Evolutionary conservation across 2,329 filamentous ascomycete genomes (phyloP).

Genomic region (Coleophoma cylindrospora): DNA sequence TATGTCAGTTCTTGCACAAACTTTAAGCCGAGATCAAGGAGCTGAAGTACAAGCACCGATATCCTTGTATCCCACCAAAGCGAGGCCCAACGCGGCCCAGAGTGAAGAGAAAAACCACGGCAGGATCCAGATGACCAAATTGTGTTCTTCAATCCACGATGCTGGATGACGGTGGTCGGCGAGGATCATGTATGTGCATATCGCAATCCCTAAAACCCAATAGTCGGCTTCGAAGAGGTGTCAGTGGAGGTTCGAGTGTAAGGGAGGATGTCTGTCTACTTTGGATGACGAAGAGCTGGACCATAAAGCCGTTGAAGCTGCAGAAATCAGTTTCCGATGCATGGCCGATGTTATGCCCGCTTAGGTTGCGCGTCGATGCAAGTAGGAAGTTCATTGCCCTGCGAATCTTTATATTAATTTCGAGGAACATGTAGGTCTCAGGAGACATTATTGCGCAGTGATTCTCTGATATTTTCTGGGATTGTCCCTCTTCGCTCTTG

Average conservation of each 20-base stretch:
- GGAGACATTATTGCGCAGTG: no score
- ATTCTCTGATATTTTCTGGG: no score
- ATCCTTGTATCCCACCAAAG: slow-evolving; percentile 25
- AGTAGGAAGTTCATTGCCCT: slow-evolving; percentile 33
- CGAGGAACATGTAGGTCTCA: no score
- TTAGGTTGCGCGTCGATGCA: slow-evolving; percentile 30
- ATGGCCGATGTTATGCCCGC: slow-evolving; percentile 24
- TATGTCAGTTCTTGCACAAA: not conserved
- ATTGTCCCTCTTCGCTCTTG: no score
- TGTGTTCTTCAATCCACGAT: slow-evolving; percentile 31
- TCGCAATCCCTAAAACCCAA: slow-evolving; percentile 36
- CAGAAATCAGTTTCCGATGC: slow-evolving; percentile 28
- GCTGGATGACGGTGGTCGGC: slow-evolving; percentile 30
- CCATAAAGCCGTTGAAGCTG: slow-evolving; percentile 36
- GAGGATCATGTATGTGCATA: slow-evolving; percentile 35
- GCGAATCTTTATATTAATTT: no score
- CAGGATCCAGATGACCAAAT: slow-evolving; percentile 26
- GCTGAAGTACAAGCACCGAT: slow-evolving; percentile 24
- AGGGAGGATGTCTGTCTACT: slow-evolving; percentile 19
- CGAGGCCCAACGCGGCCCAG: slow-evolving; percentile 29
- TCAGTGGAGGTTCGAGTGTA: not conserved
- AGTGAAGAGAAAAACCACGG: slow-evolving; percentile 32
- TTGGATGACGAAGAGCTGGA: slow-evolving; percentile 36
- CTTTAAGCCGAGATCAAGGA: no score
- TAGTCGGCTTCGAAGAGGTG: slow-evolving; percentile 29